Evolutionary conservation across 2,329 filamentous ascomycete species (phyloP).

Genomic region (Diaporthe citri): DNA sequence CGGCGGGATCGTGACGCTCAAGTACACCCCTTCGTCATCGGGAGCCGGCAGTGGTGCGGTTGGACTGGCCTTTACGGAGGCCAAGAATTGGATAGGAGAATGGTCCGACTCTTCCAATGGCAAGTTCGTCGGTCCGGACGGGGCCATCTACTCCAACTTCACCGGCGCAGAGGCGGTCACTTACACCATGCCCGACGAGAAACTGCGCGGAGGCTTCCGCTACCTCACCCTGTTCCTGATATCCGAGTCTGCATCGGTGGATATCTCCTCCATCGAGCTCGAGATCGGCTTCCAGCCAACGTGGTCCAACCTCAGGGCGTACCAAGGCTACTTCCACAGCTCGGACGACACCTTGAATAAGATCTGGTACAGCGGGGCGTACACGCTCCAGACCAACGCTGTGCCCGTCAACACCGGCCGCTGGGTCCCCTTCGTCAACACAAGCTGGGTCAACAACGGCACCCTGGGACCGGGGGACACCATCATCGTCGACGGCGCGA

Average conservation of each 20-base stretch:
- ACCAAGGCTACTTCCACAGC: slow-evolving; percentile 67
- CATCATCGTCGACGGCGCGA: slow-evolving; percentile 63
- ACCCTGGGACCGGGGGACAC: slow-evolving; percentile 49
- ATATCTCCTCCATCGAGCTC: slow-evolving; percentile 51
- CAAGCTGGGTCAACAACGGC: slow-evolving; percentile 54
- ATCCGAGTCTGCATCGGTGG: slow-evolving; percentile 39
- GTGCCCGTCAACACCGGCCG: slow-evolving; percentile 50
- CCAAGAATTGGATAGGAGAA: slow-evolving; percentile 60
- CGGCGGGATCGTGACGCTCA: slow-evolving; percentile 66
- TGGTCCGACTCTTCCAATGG: slow-evolving; percentile 63
- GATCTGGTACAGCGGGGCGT: slow-evolving; percentile 65
- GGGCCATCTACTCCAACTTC: slow-evolving; percentile 60
- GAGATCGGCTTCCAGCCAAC: slow-evolving; percentile 56
- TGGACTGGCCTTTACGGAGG: slow-evolving; percentile 62
- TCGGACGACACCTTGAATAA: slow-evolving; percentile 64
- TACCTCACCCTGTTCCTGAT: slow-evolving; percentile 62
- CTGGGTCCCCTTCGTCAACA: slow-evolving; percentile 52
- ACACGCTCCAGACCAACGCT: slow-evolving; percentile 56
- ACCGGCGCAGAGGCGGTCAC: slow-evolving; percentile 48
- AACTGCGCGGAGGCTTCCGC: slow-evolving; percentile 64
- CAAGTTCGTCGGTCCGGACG: slow-evolving; percentile 57
- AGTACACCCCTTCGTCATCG: slow-evolving; percentile 55
- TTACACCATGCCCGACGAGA: slow-evolving; percentile 55
- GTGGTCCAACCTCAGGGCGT: slow-evolving; percentile 62
- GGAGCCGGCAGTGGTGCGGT: slow-evolving; percentile 51